Conservation (phyloP, 2,329 filamentous ascomycete species). For the Penicillium sp. region DNA sequence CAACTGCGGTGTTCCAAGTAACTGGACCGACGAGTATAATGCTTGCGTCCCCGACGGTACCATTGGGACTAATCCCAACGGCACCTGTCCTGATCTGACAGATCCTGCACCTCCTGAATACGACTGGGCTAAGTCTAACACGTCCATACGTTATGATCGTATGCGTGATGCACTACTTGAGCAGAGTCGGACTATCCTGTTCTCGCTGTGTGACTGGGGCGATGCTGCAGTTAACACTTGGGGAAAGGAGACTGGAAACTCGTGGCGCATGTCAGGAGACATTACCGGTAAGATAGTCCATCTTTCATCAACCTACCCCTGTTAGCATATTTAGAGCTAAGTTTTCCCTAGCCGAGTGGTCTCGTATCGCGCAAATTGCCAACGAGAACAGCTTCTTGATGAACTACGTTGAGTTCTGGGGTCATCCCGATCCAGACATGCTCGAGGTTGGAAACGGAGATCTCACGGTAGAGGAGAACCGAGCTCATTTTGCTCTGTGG, state of each 20-base stretch:
- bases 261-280: conserved; percentile 43
- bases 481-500: conserved; percentile 56
- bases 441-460: conserved; percentile 53
- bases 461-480: conserved; percentile 48
- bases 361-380: conserved; percentile 43
- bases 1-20: conserved; percentile 50
- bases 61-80: conserved; percentile 39
- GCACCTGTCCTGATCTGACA: conserved; percentile 40
- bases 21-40: conserved; percentile 42
- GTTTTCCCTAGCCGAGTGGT: conserved; percentile 24
- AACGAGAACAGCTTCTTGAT: conserved; percentile 53
- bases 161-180: conserved; percentile 56
- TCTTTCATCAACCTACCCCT: background rate
- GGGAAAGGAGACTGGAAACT: conserved; percentile 52
- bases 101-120: conserved; percentile 49
- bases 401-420: conserved; percentile 50
- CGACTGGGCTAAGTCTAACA: conserved; percentile 52
- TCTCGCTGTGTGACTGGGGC: conserved; percentile 58
- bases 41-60: conserved; percentile 43
- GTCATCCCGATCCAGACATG: conserved; percentile 55
- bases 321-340: background rate
- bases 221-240: conserved; percentile 52
- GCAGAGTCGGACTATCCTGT: conserved; percentile 51
- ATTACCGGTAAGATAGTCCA: conserved; percentile 25
- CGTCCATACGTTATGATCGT: conserved; percentile 47